Percentiles rank a stretch among this genome's conserved stretches.
Evolutionary conservation across 805 yeast species (phyloP).

Genomic region (Saccharomycopsis malanga): DNA sequence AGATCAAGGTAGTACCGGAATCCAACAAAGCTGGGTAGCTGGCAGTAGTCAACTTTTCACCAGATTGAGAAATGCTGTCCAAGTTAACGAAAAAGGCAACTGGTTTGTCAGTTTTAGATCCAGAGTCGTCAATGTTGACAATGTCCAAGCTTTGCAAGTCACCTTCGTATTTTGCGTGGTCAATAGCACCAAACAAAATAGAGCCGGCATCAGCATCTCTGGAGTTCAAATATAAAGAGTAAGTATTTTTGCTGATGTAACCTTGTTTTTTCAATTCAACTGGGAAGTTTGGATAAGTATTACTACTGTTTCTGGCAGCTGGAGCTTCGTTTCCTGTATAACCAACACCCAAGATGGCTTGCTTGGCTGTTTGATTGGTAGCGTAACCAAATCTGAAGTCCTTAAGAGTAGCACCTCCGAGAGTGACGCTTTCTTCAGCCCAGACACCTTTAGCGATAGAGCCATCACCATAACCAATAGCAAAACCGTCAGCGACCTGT

Average conservation of each 20-base stretch:
- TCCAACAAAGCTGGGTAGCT: constrained; percentile 41
- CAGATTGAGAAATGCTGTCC: constrained; percentile 1
- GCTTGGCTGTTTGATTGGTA: constrained; percentile 17
- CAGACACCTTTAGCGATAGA: constrained; percentile 46
- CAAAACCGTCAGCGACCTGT: constrained; percentile 30
- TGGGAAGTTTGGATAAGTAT: constrained; percentile 62
- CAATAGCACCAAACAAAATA: constrained; percentile 66
- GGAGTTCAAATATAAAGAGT: too few species aligned
- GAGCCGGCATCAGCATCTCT: constrained; percentile 38
- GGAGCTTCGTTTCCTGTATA: constrained; percentile 64
- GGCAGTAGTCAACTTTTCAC: constrained; percentile 18
- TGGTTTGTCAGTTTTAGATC: constrained; percentile 35
- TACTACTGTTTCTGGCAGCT: constrained; percentile 24
- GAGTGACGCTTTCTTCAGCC: constrained; percentile 18
- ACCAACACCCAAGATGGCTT: constrained; percentile 67
- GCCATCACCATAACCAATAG: constrained; percentile 42
- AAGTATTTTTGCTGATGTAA: constrained; percentile 45
- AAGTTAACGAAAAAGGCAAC: constrained; percentile 40
- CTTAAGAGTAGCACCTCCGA: constrained; percentile 21
- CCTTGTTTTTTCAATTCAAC: constrained; percentile 51
- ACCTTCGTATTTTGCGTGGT: constrained; percentile 63
- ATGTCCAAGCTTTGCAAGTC: constrained; percentile 43
- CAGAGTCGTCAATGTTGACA: constrained; percentile 34
- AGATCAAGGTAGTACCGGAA: too few species aligned
- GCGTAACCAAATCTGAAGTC: constrained; percentile 21